Conservation (phyloP, 2,329 filamentous ascomycete species). For the Pestalotiopsis sp. region DNA sequence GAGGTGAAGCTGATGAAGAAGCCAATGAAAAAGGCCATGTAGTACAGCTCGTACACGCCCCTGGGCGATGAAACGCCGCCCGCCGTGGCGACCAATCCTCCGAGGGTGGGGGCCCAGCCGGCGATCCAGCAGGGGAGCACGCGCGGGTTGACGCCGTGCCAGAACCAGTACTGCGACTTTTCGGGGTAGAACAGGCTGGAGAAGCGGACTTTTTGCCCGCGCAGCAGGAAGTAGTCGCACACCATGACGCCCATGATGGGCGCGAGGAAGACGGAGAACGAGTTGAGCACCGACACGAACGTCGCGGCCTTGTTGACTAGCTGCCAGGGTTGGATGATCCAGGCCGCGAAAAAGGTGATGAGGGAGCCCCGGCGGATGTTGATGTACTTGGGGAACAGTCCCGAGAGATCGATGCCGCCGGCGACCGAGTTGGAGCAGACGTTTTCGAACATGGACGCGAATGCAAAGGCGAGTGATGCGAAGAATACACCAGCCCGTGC, state of each 20-base stretch:
- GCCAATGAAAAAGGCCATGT: conserved; percentile 20
- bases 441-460: conserved; percentile 42
- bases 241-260: conserved; percentile 38
- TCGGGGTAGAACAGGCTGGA: conserved; percentile 31
- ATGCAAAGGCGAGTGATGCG: conserved; percentile 33
- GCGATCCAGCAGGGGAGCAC: conserved; percentile 42
- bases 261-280: conserved; percentile 39
- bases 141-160: conserved; percentile 42
- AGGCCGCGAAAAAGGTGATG: conserved; percentile 25
- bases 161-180: conserved; percentile 42
- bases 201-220: conserved; percentile 34
- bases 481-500: conserved; percentile 27
- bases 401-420: conserved; percentile 26
- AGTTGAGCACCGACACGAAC: conserved; percentile 32
- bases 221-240: conserved; percentile 35
- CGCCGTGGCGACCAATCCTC: conserved; percentile 39
- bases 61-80: conserved; percentile 23
- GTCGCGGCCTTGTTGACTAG: conserved; percentile 27
- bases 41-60: conserved; percentile 18
- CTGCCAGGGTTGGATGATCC: conserved; percentile 29
- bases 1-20: conserved; percentile 17
- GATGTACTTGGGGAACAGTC: conserved; percentile 25
- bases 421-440: conserved; percentile 33
- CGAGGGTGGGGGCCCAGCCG: conserved; percentile 45
- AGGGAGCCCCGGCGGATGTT: conserved; percentile 27